These are phyloP conservation scores for Colletotrichum limetticola DNA, from an alignment of 2,329 filamentous ascomycete species.

Conservation along the genomic window DNA sequence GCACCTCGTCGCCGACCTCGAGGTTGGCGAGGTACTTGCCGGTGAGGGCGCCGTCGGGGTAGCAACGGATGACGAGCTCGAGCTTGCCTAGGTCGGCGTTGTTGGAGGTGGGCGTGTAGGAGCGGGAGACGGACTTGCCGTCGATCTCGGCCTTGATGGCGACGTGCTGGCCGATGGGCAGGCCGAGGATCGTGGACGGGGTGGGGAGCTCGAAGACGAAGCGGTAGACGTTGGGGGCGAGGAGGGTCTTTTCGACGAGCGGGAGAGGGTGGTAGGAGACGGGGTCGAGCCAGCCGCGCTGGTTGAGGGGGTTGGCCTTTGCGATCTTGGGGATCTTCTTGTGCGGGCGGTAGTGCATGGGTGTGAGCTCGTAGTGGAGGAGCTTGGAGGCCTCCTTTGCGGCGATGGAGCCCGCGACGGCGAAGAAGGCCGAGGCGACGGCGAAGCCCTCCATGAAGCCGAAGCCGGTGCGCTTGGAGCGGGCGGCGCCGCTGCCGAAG, in stretches of 20 bases:
- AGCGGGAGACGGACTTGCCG: constrained; percentile 57
- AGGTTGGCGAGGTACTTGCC: constrained; percentile 59
- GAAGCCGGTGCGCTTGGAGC: constrained; percentile 37
- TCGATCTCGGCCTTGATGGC: constrained; percentile 60
- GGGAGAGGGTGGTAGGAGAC: constrained; percentile 58
- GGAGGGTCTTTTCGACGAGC: constrained; percentile 50
- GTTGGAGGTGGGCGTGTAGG: constrained; percentile 66
- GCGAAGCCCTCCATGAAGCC: constrained; percentile 52
- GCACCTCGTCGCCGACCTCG: constrained; percentile 58
- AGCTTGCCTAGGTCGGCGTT: constrained; percentile 59
- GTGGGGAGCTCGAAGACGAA: constrained; percentile 61
- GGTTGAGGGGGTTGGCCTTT: constrained; percentile 50
- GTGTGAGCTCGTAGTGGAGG: constrained; percentile 44
- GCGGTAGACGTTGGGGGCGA: constrained; percentile 57
- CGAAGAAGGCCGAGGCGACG: constrained; percentile 46
- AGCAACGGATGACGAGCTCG: constrained; percentile 63
- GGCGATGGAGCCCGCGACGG: constrained; percentile 44
- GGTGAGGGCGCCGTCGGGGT: constrained; percentile 62
- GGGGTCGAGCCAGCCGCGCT: constrained; percentile 61
- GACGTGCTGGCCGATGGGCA: constrained; percentile 68
- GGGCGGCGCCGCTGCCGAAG: not conserved
- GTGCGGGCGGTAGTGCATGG: constrained; percentile 49
- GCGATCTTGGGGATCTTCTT: constrained; percentile 51
- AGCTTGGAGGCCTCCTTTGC: constrained; percentile 44
- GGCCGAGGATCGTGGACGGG: constrained; percentile 55